Conservation (phyloP, 352 stramenopile species). For the Sclerospora graminicola region DNA sequence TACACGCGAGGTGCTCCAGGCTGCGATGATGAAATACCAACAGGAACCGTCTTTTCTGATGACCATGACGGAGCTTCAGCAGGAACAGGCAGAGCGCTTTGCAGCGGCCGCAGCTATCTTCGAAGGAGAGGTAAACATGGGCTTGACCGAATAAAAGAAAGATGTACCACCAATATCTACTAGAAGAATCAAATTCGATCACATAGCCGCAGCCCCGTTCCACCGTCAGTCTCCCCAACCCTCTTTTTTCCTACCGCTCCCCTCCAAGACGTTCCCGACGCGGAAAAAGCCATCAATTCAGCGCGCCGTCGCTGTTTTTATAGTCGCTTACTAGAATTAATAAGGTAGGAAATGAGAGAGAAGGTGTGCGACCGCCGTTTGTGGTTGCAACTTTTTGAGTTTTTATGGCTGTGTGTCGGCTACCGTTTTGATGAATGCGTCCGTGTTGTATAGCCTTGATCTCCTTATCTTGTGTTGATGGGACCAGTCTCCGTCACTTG, state of each 20-base stretch:
- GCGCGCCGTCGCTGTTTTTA: conserved; percentile 11
- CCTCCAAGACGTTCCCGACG: conserved; percentile 5
- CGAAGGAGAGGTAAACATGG: conserved; percentile 87
- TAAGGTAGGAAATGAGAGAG: conserved; percentile 18
- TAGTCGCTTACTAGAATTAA: conserved; percentile 23
- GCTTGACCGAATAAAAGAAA: conserved; percentile 56
- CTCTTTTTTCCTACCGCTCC: conserved; percentile 10
- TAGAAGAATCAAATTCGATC: conserved; percentile 28
- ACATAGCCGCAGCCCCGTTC: conserved; percentile 10
- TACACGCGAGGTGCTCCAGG: conserved; percentile 78
- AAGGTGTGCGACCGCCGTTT: conserved; percentile 13
- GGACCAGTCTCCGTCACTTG: too few species aligned
- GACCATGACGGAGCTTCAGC: conserved; percentile 81
- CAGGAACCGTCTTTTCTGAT: conserved; percentile 81
- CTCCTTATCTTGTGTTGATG: too few species aligned
- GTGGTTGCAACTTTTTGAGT: conserved; percentile 16
- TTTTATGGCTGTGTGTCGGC: conserved; percentile 21
- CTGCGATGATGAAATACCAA: conserved; percentile 89
- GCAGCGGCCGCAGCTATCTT: conserved; percentile 74
- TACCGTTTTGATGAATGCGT: conserved; percentile 20
- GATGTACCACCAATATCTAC: conserved; percentile 23
- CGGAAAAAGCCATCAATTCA: conserved; percentile 1
- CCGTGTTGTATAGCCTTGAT: conserved; percentile 10
- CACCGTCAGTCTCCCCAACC: conserved; percentile 6
- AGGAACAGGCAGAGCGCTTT: conserved; percentile 80